Percentiles rank a stretch among this genome's conserved stretches.
These are phyloP conservation scores for Moesziomyces globuligerus DNA, from an alignment of 1,284 basidiomycete species.

Conservation along the genomic window DNA sequence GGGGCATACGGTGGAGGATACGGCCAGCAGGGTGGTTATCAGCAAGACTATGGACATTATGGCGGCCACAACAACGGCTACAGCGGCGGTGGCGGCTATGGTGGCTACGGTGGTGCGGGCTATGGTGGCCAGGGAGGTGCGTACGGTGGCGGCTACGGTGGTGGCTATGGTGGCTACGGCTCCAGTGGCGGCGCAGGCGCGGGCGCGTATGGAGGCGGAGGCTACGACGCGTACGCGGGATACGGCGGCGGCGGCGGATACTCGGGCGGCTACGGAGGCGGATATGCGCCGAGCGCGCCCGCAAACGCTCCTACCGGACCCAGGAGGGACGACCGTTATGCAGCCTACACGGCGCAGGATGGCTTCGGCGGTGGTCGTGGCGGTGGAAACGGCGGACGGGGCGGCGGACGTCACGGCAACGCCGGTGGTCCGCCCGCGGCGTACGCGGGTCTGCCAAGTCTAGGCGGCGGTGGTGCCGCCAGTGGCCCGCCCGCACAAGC, in stretches of 20 bases:
- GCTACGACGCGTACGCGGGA: slow-evolving; percentile 21
- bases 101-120: slow-evolving; percentile 20
- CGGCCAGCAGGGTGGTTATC: slow-evolving; percentile 9
- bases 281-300: not conserved
- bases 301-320: slow-evolving; percentile 13
- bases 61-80: slow-evolving; percentile 8
- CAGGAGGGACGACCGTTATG: slow-evolving; percentile 22
- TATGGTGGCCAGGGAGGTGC: slow-evolving; percentile 12
- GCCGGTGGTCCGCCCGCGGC: not conserved
- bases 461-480: slow-evolving; percentile 17
- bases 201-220: slow-evolving; percentile 10
- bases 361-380: slow-evolving; percentile 6
- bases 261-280: slow-evolving; percentile 6
- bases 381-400: slow-evolving; percentile 17
- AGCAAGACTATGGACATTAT: slow-evolving; percentile 8
- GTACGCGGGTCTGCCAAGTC: slow-evolving; percentile 34
- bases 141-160: slow-evolving; percentile 14
- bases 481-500: slow-evolving; percentile 3
- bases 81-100: slow-evolving; percentile 12
- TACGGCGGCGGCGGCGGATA: slow-evolving; percentile 19
- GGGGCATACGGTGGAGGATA: slow-evolving; percentile 10
- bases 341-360: slow-evolving; percentile 28
- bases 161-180: slow-evolving; percentile 25
- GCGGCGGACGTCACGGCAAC: slow-evolving; percentile 8
- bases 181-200: slow-evolving; percentile 2